Conservation (phyloP, 345 rosid species). For the Pistacia integerrima region DNA sequence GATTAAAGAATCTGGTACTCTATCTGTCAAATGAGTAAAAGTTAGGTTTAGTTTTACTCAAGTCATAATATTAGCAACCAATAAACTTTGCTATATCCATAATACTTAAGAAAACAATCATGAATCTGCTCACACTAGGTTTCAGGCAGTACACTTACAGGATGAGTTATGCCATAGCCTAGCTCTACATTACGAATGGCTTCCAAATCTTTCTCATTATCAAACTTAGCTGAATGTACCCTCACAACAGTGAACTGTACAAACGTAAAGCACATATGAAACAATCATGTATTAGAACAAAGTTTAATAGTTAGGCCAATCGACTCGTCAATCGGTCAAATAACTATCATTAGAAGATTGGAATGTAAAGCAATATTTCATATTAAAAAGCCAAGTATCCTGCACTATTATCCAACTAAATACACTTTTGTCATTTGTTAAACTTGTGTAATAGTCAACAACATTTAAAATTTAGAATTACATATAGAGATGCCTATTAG, state of each 20-base stretch:
- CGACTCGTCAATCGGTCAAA: neutral
- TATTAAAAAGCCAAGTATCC: neutral
- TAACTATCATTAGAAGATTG: neutral
- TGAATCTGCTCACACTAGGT: constrained; percentile 7
- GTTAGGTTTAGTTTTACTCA: neutral
- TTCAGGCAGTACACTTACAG: constrained; percentile 48
- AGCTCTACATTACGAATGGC: constrained; percentile 90
- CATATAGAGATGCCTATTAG: neutral
- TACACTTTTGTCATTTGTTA: neutral
- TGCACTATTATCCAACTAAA: neutral
- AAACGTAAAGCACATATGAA: constrained; percentile 14
- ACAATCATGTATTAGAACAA: neutral
- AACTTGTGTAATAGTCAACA: neutral
- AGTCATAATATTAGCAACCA: neutral
- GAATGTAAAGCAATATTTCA: neutral
- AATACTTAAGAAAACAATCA: neutral
- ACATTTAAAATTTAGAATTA: too few species aligned
- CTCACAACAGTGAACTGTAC: constrained; percentile 87
- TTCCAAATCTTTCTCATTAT: constrained; percentile 94
- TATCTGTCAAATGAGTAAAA: neutral
- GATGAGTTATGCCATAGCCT: constrained; percentile 82
- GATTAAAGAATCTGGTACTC: neutral
- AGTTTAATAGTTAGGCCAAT: neutral
- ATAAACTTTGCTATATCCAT: constrained; percentile 8
- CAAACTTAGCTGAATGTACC: constrained; percentile 96